Conservation (phyloP, 768 basidiomycete species). For the Boletus vinaceobasis region DNA sequence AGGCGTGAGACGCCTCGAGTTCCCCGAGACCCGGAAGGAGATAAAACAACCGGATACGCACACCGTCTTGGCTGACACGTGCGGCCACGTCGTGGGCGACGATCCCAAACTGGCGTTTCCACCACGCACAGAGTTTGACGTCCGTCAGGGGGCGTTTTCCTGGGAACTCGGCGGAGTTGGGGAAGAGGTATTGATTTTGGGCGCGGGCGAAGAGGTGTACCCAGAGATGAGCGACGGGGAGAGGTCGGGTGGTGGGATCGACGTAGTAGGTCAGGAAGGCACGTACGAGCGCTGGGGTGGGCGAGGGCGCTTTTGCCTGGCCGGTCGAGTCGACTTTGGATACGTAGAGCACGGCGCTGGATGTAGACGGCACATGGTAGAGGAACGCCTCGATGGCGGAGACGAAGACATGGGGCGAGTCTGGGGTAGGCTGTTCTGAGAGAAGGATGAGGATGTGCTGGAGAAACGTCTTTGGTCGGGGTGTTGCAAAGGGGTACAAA, state of each 20-base stretch:
- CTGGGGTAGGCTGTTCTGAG: conserved; percentile 53
- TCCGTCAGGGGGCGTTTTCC: conserved; percentile 78
- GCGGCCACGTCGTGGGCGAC: conserved; percentile 43
- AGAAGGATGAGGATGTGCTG: conserved; percentile 78
- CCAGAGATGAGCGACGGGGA: conserved; percentile 58
- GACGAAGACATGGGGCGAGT: conserved; percentile 58
- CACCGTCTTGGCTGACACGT: conserved; percentile 2
- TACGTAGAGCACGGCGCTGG: conserved; percentile 76
- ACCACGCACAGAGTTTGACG: conserved; percentile 84
- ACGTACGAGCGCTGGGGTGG: conserved; percentile 66
- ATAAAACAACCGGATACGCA: conserved; percentile 45
- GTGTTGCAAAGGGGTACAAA: conserved; percentile 73
- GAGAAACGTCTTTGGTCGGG: conserved; percentile 61
- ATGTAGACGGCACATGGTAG: conserved; percentile 69
- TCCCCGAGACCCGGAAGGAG: conserved; percentile 68
- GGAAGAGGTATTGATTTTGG: conserved; percentile 91
- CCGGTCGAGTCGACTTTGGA: conserved; percentile 96
- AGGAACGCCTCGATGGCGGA: conserved; percentile 76
- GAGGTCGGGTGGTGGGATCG: conserved; percentile 59
- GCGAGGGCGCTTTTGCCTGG: conserved; percentile 58
- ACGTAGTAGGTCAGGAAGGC: conserved; percentile 64
- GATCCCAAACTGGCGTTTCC: conserved; percentile 71
- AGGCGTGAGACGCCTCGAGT: conserved; percentile 59
- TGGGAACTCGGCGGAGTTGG: conserved; percentile 69
- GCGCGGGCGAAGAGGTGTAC: conserved; percentile 89